Evolutionary conservation across 2,329 filamentous ascomycete genomes (phyloP).

Genomic region (Monilinia polystroma): DNA sequence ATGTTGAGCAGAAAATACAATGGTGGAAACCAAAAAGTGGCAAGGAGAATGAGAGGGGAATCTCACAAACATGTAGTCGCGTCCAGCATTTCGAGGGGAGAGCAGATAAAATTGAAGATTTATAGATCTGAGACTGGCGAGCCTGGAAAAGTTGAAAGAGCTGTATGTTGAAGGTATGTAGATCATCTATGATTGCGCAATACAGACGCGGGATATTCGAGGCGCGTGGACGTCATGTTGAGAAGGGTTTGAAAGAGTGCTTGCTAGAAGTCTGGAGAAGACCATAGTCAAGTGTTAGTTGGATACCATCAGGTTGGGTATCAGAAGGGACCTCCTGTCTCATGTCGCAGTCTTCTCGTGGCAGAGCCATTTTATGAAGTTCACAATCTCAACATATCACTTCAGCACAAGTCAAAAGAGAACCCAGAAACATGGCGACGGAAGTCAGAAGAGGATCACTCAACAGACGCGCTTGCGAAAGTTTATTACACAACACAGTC

Average conservation of each 20-base stretch:
- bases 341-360: no score
- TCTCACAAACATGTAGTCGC: no score
- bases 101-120: no score
- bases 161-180: no score
- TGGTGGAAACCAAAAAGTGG: no score
- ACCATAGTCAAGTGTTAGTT: not conserved
- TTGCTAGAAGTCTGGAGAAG: not conserved
- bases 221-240: not conserved
- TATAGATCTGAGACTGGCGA: no score
- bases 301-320: not conserved
- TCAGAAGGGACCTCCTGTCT: not conserved
- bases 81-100: no score
- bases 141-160: no score
- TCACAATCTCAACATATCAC: not conserved
- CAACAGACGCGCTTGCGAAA: constrained; percentile 4
- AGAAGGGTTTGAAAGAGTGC: not conserved
- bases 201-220: not conserved
- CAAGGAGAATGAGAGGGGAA: no score
- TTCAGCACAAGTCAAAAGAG: not conserved
- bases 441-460: not conserved
- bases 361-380: not conserved
- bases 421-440: not conserved
- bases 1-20: no score
- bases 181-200: no score
- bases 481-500: not conserved